These are phyloP conservation scores for Chalara sp. DNA, from an alignment of 2,329 filamentous ascomycete genomes.

Conservation along the genomic window DNA sequence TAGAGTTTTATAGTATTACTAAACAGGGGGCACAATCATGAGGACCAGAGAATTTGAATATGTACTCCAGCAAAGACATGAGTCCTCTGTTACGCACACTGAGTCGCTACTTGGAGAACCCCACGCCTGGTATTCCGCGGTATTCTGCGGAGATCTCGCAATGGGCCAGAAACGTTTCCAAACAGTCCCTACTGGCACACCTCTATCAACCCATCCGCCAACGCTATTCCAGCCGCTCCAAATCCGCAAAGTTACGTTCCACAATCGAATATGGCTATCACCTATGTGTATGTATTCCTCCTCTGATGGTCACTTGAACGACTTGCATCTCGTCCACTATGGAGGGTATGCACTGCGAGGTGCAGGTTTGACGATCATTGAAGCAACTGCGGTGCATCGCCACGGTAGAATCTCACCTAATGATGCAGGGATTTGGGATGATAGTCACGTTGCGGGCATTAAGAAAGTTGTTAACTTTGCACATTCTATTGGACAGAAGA, in stretches of 20 bases:
- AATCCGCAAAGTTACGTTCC: slow-evolving; percentile 45
- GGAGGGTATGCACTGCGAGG: slow-evolving; percentile 19
- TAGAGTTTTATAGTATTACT: no score
- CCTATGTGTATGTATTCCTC: slow-evolving; percentile 58
- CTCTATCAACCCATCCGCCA: slow-evolving; percentile 27
- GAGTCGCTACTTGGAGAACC: no score
- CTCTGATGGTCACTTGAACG: slow-evolving; percentile 6
- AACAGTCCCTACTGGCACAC: no score
- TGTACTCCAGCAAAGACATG: no score
- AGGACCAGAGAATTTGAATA: no score
- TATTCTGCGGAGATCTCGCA: no score
- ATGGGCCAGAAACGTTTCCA: no score
- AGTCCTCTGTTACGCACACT: no score
- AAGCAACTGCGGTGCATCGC: slow-evolving; percentile 26
- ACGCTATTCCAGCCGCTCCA: slow-evolving; percentile 50
- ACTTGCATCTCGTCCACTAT: slow-evolving; percentile 11
- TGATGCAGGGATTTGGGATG: slow-evolving; percentile 28
- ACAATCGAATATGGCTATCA: slow-evolving; percentile 51
- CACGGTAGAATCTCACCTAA: slow-evolving; percentile 32
- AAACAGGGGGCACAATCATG: no score
- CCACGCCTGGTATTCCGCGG: no score
- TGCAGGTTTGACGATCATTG: slow-evolving; percentile 25
- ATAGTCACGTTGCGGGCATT: slow-evolving; percentile 28
- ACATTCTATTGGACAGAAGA: slow-evolving; percentile 22
- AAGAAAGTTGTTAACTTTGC: slow-evolving; percentile 26